A percentile compares a stretch with the other conserved stretches of the same genome.
phyloP scores from a whole-genome alignment of 1,284 basidiomycete genomes.

The Meira nashicola region DNA sequence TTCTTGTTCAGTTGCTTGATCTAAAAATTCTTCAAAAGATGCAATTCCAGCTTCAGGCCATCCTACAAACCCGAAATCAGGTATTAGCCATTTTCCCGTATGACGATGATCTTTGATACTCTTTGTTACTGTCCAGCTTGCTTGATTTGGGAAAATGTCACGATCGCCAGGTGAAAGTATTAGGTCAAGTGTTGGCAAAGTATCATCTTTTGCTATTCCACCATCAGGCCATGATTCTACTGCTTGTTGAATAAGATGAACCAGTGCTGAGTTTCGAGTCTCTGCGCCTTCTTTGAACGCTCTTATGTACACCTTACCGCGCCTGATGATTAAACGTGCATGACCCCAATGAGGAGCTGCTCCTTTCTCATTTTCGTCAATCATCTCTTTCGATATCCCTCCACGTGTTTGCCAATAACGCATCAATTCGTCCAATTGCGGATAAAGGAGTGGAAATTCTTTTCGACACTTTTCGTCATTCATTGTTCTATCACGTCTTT shows the following conservation, averaged over 20 bases:
- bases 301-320: not conserved
- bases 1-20: constrained; percentile 21
- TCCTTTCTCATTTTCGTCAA: constrained; percentile 21
- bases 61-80: constrained; percentile 37
- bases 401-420: constrained; percentile 26
- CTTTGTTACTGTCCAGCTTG: constrained; percentile 3
- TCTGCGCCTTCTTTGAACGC: not conserved
- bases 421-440: constrained; percentile 25
- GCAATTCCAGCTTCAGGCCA: constrained; percentile 39
- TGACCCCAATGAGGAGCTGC: no score
- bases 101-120: constrained; percentile 7
- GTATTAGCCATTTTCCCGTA: constrained; percentile 11
- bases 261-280: not conserved
- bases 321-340: not conserved
- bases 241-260: constrained; percentile 3
- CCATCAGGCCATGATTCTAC: not conserved
- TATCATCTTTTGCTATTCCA: not conserved
- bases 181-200: not conserved
- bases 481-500: constrained; percentile 13
- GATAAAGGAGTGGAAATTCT: constrained; percentile 35
- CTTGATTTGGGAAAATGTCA: not conserved
- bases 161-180: not conserved
- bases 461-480: constrained; percentile 18
- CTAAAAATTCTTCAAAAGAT: constrained; percentile 27
- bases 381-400: constrained; percentile 19